Base-by-base conservation (phyloP, 1,284 basidiomycete species). In the Ceratobasidium sp. region DNA sequence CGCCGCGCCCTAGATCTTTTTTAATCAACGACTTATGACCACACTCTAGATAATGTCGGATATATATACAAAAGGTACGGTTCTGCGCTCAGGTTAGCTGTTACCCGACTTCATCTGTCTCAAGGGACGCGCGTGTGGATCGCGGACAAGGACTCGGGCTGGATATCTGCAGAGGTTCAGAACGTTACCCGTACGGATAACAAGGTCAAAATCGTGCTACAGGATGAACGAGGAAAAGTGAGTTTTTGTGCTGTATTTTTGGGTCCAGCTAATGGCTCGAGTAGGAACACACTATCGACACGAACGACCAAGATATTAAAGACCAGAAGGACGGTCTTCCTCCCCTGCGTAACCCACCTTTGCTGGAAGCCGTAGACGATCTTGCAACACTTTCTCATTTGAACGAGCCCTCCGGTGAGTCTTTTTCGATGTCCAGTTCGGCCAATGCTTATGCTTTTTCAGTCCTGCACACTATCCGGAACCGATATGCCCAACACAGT, bases 391-490 rank as follows among this genome's bases (percentile, higher is more conserved):
- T 99, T 83, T 98, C 96, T 78, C 97, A 99, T 87, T 89, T 99
- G 82, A 99, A 99, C 83, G 98, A 99, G 85, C 97, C 97, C 66
- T 96, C 94, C 82, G 97, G 96, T 97, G 81, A 79, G 90, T 84
- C 2, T 56, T 54, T 68, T 44, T 57, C 13, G 12, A 28, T 9
- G 4, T 46, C 44, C 3, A n/a, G 33, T 33, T 26, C 26, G 97
- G 15, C 13, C 15, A 15, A 1, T 57, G 9, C 75, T 70, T 46
- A 66, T 46, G 57, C 42, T 23, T 65, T 77, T 77, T 50, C 82
- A 96, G 97, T 99, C 56, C 89, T 99, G 64, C 96, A 99, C 84
- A 98, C 97, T 61, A 99, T 99, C 82, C 92, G 95, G 56, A 98
- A 97, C 84, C 93, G 98, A 82, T 99, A 99, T 87, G 95, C 94